A percentile compares a stretch with the other conserved stretches of the same genome.
phyloP scores from a whole-genome alignment of 164 flowering plant genomes.

The grape (Vitis vinifera) region ASM3070453v1 NC_081811.1:1352501-1353000 shows the following conservation, averaged over 20 bases:
- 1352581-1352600: constrained; percentile 56
- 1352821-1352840: constrained; percentile 5
- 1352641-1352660: constrained; percentile 30
- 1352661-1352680: constrained; percentile 23
- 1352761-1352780: constrained; percentile 9
- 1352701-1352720: constrained; percentile 6
- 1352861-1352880: constrained; percentile 17
- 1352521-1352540: not conserved
- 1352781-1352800: constrained; percentile 15
- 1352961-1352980: not conserved
- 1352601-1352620: constrained; percentile 59
- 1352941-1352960: constrained; percentile 2
- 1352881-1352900: constrained; percentile 7
- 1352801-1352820: constrained; percentile 10
- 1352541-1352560: not conserved
- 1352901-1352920: constrained; percentile 26
- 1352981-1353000: constrained; percentile 12
- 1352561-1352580: constrained; percentile 42
- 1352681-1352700: constrained; percentile 6
- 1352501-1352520: not conserved
- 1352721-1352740: constrained; percentile 7
- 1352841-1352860: constrained; percentile 9
- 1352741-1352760: constrained; percentile 4
- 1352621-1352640: constrained; percentile 50
- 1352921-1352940: constrained; percentile 20